These are phyloP conservation scores for Penicillium digitatum DNA, from an alignment of 2,329 filamentous ascomycete genomes.

Conservation along the genomic window DNA sequence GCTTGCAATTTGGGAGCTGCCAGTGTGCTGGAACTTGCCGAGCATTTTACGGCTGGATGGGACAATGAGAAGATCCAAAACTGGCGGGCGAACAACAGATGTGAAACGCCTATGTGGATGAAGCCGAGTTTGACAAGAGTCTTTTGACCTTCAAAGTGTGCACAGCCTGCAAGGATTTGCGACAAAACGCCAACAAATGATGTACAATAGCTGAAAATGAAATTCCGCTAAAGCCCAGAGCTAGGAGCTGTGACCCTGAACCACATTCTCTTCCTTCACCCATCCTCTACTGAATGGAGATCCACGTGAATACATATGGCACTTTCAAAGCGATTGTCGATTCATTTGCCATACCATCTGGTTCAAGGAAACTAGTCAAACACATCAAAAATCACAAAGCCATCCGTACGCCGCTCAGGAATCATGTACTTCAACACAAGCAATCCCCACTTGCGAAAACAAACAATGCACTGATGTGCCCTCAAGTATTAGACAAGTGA, in stretches of 20 bases:
- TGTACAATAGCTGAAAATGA: background rate
- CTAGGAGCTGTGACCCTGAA: background rate
- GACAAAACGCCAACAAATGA: background rate
- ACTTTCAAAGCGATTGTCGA: conserved; percentile 11
- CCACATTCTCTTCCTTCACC: background rate
- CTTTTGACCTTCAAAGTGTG: conserved; percentile 14
- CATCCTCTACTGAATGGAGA: background rate
- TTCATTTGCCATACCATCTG: conserved; percentile 18
- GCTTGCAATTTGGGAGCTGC: conserved; percentile 24
- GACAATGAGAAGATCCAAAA: conserved; percentile 26
- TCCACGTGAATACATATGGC: background rate
- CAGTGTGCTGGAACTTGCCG: conserved; percentile 10
- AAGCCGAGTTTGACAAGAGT: conserved; percentile 27
- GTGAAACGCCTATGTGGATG: conserved; percentile 24
- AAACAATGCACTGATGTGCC: conserved; percentile 20
- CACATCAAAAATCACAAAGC: conserved; percentile 16
- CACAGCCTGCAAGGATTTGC: background rate
- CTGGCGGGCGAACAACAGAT: conserved; percentile 19
- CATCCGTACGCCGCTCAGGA: conserved; percentile 24
- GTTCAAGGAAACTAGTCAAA: conserved; percentile 19
- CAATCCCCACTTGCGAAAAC: conserved; percentile 15
- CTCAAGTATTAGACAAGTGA: conserved; percentile 29
- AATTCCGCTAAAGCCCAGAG: background rate
- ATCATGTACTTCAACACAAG: conserved; percentile 24
- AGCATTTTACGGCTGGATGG: conserved; percentile 26